These are phyloP conservation scores for Epichloe uncinata DNA, from an alignment of 2,329 filamentous ascomycete species.

Conservation along the genomic window DNA sequence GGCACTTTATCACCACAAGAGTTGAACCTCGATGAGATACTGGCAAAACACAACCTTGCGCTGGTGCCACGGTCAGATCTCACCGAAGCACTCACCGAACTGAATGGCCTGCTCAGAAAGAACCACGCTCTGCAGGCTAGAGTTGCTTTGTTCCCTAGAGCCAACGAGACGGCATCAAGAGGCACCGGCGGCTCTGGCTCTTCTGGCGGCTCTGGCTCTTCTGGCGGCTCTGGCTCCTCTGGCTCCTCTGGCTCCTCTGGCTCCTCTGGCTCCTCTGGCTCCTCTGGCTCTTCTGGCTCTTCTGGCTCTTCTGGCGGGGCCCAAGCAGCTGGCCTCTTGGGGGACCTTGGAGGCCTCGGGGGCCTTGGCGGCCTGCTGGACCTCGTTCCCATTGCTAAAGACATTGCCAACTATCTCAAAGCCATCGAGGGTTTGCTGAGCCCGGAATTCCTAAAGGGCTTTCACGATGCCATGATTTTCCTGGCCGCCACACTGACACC, in stretches of 20 bases:
- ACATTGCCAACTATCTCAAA: slow-evolving; percentile 12
- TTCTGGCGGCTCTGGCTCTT: background rate
- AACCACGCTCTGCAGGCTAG: slow-evolving; percentile 8
- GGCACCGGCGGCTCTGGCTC: background rate
- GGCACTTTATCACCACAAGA: slow-evolving; percentile 17
- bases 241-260: slow-evolving; percentile 1
- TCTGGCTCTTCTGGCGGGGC: background rate
- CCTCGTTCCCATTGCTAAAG: slow-evolving; percentile 12
- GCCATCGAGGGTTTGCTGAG: slow-evolving; percentile 15
- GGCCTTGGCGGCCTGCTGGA: slow-evolving; percentile 8
- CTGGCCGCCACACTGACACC: slow-evolving; percentile 24
- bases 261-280: background rate
- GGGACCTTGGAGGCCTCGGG: slow-evolving; percentile 10
- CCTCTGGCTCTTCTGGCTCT: background rate
- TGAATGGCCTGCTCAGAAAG: slow-evolving; percentile 26
- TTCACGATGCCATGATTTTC: slow-evolving; percentile 28
- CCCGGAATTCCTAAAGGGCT: slow-evolving; percentile 24
- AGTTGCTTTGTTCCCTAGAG: background rate
- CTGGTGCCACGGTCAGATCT: slow-evolving; percentile 32
- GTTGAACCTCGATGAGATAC: slow-evolving; percentile 25
- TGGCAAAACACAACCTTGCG: slow-evolving; percentile 30
- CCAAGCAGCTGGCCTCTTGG: slow-evolving; percentile 3
- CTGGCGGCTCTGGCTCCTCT: background rate
- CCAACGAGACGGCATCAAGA: background rate
- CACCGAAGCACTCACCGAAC: slow-evolving; percentile 29